These are phyloP conservation scores for Thelonectria rubi DNA, from an alignment of 2,329 filamentous ascomycete genomes.

Conservation along the genomic window DNA sequence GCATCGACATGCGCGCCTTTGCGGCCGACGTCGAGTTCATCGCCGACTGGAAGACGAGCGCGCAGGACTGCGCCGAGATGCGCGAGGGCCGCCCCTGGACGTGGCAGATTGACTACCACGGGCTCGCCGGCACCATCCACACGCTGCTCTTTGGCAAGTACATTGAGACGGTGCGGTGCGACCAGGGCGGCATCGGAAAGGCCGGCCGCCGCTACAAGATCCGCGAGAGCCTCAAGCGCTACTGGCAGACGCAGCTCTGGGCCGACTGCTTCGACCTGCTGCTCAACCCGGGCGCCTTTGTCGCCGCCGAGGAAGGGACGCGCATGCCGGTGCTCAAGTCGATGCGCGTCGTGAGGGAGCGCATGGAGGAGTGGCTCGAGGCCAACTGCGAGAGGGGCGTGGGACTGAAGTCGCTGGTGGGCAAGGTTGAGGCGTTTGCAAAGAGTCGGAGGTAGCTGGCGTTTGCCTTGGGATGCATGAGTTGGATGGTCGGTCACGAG, in stretches of 20 bases:
- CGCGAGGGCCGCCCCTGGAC: slow-evolving; percentile 95
- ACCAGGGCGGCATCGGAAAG: slow-evolving; percentile 64
- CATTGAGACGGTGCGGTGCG: slow-evolving; percentile 77
- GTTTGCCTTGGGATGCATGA: slow-evolving; percentile 27
- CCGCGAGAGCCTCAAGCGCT: slow-evolving; percentile 85
- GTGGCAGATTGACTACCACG: slow-evolving; percentile 96
- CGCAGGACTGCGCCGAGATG: slow-evolving; percentile 94
- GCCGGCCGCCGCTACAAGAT: slow-evolving; percentile 78
- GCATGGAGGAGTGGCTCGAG: slow-evolving; percentile 87
- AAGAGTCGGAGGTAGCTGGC: slow-evolving; percentile 45
- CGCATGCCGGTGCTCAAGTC: slow-evolving; percentile 77
- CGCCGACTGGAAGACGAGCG: slow-evolving; percentile 91
- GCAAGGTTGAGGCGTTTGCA: slow-evolving; percentile 66
- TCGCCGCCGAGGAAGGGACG: slow-evolving; percentile 70
- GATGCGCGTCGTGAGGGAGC: slow-evolving; percentile 73
- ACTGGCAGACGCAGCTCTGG: slow-evolving; percentile 98
- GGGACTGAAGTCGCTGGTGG: slow-evolving; percentile 74
- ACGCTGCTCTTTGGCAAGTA: slow-evolving; percentile 93
- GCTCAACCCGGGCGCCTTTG: slow-evolving; percentile 79
- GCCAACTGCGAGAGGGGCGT: slow-evolving; percentile 83
- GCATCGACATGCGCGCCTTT: slow-evolving; percentile 93
- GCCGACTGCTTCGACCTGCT: slow-evolving; percentile 81
- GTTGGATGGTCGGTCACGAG: slow-evolving; percentile 9
- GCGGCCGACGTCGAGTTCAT: slow-evolving; percentile 79
- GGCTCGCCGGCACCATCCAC: slow-evolving; percentile 87